Evolutionary conservation across 106 monocot genomes (phyloP), one percentile per base, ranked within the genome.

Genomic region (Vanilla planifolia): DNA sequence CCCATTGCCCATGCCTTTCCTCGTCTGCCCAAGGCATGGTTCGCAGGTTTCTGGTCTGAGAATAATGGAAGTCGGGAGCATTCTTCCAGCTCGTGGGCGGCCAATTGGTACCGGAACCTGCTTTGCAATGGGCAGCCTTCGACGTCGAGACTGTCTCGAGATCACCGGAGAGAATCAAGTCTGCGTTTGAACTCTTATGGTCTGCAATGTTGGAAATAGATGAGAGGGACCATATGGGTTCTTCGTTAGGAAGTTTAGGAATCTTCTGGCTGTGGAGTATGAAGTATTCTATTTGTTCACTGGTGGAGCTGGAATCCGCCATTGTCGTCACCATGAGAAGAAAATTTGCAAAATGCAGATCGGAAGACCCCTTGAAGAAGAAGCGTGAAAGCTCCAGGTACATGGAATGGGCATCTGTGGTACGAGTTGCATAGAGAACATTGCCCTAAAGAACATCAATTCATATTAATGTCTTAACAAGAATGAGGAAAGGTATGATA

Each of bases 251-350:
- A 32, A 98, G 79, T 41, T 67, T 52, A 33, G 85, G 84, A 11
- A 98, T 46, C 45, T 82, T 82, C 72, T 98, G 96, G 46, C 70
- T 88, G 45, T 88, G 81, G 2, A 88, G 48, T 24, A 98, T 67
- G 33, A 98, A 98, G 44, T 66, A 81, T 51, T 98, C 96, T 20
- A 71, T 72, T 48, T 91, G 91, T 32, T 82, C 87, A 19, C 14
- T 53, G 17, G 66, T 75, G 20, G 84, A 76, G 26, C 91, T 81
- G 48, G 91, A 82, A 46, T 82, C 77, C 13, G 72, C 81, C 91
- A 92, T 98, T 11, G 77, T 80, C 51, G 77, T 85, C 33, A 88
- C 48, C 91, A 98, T 98, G 68, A 92, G 96, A 41, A 98, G 88
- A 59, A 98, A 98, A 75, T 92, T 98, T 33, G 96, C 87, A 51